Conservation (phyloP, 2,329 filamentous ascomycete genomes). For the Talaromyces pinophilus region DNA sequence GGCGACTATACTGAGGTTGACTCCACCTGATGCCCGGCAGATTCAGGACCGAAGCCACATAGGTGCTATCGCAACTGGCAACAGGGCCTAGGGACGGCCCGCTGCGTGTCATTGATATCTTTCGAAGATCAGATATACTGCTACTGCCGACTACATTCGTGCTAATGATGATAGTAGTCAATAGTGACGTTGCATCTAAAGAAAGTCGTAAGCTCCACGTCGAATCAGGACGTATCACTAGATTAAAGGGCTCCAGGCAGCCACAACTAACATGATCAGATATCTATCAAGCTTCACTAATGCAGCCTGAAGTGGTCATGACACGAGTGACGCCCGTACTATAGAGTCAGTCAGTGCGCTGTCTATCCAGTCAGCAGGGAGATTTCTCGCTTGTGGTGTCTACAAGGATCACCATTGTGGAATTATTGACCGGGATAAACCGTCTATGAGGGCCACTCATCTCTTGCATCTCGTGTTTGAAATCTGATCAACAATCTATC, state of each 20-base stretch:
- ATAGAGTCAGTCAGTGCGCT: background rate
- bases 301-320: background rate
- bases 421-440: background rate
- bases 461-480: conserved; percentile 6
- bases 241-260: background rate
- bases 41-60: background rate
- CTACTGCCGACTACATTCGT: background rate
- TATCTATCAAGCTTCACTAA: conserved; percentile 10
- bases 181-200: conserved; percentile 9
- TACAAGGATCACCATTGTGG: conserved; percentile 2
- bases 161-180: background rate
- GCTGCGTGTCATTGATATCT: background rate
- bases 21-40: background rate
- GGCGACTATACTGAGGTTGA: background rate
- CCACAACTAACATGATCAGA: background rate
- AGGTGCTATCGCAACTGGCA: background rate
- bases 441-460: background rate
- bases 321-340: background rate
- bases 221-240: background rate
- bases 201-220: background rate
- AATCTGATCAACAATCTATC: background rate
- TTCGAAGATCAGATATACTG: background rate
- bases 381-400: background rate
- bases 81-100: background rate
- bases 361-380: background rate